Evolutionary conservation across 2,329 filamentous ascomycete genomes (phyloP).

Genomic region (Claviceps monticola): DNA sequence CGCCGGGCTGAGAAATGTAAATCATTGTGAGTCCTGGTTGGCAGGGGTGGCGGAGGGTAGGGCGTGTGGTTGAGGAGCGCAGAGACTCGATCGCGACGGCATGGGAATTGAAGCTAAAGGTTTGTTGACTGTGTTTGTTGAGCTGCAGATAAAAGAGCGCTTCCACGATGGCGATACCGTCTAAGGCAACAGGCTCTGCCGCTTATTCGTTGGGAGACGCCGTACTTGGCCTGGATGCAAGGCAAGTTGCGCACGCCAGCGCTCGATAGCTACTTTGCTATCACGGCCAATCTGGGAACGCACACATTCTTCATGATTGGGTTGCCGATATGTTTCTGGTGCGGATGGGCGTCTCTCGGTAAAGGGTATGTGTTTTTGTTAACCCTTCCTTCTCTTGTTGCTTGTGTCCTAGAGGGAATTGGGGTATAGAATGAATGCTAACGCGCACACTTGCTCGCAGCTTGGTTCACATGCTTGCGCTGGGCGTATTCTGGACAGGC

Average conservation of each 20-base stretch:
- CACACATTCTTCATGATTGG: conserved; percentile 99
- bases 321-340: conserved; percentile 93
- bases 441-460: conserved; percentile 19
- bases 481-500: conserved; percentile 75
- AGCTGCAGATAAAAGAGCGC: conserved; percentile 57
- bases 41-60: no score
- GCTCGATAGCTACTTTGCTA: conserved; percentile 92
- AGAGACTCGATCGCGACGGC: not conserved
- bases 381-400: not conserved
- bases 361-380: conserved; percentile 52
- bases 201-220: conserved; percentile 86
- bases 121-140: not conserved
- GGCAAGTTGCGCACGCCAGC: conserved; percentile 63
- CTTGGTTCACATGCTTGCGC: conserved; percentile 61
- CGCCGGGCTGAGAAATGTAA: conserved; percentile 66
- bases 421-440: not conserved
- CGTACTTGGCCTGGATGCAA: conserved; percentile 81
- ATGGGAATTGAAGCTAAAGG: conserved; percentile 3
- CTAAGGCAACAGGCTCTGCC: conserved; percentile 73
- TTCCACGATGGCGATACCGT: conserved; percentile 79
- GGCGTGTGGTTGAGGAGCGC: not conserved
- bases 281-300: conserved; percentile 89
- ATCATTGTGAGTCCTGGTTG: conserved; percentile 47
- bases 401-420: not conserved
- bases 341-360: conserved; percentile 70